Evolutionary conservation across 352 stramenopile genomes (phyloP), one percentile per base, ranked within the genome.

Genomic region (Phytophthora crassamura): DNA sequence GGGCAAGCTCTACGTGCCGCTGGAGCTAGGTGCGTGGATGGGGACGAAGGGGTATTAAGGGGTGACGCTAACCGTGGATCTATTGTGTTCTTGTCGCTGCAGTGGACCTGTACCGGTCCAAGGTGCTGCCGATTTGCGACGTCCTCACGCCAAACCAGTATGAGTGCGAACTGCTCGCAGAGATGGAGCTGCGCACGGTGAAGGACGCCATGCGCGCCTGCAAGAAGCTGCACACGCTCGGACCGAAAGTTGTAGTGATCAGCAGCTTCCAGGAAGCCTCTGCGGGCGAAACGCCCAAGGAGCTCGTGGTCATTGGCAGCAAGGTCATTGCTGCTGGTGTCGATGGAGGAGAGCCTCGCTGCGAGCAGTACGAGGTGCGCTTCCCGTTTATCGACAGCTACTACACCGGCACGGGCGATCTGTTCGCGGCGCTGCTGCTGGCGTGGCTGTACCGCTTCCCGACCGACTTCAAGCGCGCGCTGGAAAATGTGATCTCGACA

Each of bases 111-210:
- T 96, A 96, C 51, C 81, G 88, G 20, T 78, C 77, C 30, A 77
- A 86, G 50, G 80, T 96, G 40, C 56, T 96, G 35, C 86, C 86
- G 47, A 90, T 94, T 72, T 89, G 83, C 12, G 81, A 92, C 59
- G 86, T 96, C 47, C 69, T 96, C 38, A 94, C 88, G 41, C 86
- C 86, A 7, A 96, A 94, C 66, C 88, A 96, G 54, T 96, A 91
- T 39, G 88, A 96, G 56, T 93, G 86, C 38, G 88, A 96, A 48
- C 50, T 93, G 38, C 74, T 96, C 33, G 86, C 88, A 0, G 72
- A 89, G 45, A 88, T 88, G 71, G 73, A 85, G 59, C 73, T 96
- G 25, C 69, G 64, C 5, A 88, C 76, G 0, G 80, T 94, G n/a
- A 54, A 75, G 7, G 84, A 94, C 30, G 86, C 84, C 14, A 75